phyloP scores from a whole-genome alignment of 495 filamentous ascomycete species.

The Xylaria sp. region DNA sequence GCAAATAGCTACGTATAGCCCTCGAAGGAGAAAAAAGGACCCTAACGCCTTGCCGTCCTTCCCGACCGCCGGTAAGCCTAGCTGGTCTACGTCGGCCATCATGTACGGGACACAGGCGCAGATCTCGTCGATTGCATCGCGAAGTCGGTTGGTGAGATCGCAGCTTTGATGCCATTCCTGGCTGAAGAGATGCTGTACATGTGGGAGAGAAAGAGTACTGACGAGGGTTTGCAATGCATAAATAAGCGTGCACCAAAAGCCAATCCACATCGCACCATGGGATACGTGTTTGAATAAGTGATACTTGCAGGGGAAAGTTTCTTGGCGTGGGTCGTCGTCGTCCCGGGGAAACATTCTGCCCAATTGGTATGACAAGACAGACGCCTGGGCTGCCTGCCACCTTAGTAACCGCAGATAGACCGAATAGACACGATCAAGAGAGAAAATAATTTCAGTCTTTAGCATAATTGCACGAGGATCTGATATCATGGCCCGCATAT shows the following conservation, averaged over 20 bases:
- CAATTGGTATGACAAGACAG: neutral
- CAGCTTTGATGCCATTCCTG: neutral
- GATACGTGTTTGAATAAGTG: conserved; percentile 4
- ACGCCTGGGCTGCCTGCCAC: neutral
- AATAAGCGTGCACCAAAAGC: conserved; percentile 11
- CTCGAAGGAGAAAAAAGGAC: conserved; percentile 2
- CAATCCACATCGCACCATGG: conserved; percentile 11
- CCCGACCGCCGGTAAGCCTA: conserved; percentile 1
- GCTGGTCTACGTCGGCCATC: conserved; percentile 9
- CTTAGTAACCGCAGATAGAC: neutral
- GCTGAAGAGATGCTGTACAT: neutral
- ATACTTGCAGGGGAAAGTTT: neutral
- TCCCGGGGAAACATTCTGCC: neutral
- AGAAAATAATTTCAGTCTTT: neutral
- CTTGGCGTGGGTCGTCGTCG: neutral
- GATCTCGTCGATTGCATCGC: conserved; percentile 2
- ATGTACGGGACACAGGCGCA: conserved; percentile 18
- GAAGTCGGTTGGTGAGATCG: neutral
- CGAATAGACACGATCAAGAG: conserved; percentile 4
- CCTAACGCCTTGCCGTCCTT: conserved; percentile 15
- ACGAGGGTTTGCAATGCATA: conserved; percentile 13
- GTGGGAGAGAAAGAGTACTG: neutral
- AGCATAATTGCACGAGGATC: neutral
- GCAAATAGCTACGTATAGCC: conserved; percentile 7
- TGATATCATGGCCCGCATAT: neutral